Evolutionary conservation across 371 early-diverging fungal species (phyloP).

Genomic region (Blakeslea trispora): DNA sequence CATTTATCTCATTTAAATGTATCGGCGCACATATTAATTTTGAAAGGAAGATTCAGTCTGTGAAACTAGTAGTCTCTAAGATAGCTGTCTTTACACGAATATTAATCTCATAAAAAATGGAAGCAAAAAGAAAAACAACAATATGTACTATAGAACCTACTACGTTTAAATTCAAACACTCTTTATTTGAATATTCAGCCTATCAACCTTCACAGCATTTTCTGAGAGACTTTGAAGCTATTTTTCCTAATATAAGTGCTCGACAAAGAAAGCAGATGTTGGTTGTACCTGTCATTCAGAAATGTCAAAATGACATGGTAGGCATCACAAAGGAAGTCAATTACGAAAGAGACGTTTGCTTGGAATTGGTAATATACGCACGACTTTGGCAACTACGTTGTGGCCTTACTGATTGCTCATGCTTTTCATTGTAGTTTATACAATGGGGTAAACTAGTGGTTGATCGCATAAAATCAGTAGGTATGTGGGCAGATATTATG

Average conservation of each 20-base stretch:
- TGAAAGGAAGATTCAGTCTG: no score
- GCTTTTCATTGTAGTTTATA: slow-evolving; percentile 57
- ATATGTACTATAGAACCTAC: slow-evolving; percentile 26
- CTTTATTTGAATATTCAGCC: slow-evolving; percentile 43
- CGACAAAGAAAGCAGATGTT: slow-evolving; percentile 53
- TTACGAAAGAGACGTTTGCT: slow-evolving; percentile 75
- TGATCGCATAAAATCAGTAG: slow-evolving; percentile 51
- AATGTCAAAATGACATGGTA: slow-evolving; percentile 74
- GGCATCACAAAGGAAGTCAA: slow-evolving; percentile 70
- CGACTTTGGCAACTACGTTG: no score
- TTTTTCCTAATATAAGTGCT: slow-evolving; percentile 52
- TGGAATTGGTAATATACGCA: slow-evolving; percentile 69
- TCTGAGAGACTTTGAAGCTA: slow-evolving; percentile 32
- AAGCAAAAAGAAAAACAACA: slow-evolving; percentile 16
- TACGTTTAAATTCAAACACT: slow-evolving; percentile 30
- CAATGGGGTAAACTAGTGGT: slow-evolving; percentile 69
- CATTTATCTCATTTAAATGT: no score
- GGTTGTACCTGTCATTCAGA: slow-evolving; percentile 81
- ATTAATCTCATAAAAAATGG: no score
- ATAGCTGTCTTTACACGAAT: no score
- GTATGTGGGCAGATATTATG: slow-evolving; percentile 89
- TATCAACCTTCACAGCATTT: slow-evolving; percentile 41
- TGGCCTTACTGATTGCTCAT: background rate
- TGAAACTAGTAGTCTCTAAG: no score
- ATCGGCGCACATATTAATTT: no score